Evolutionary conservation across 768 basidiomycete species (phyloP).

Genomic region (Leccinum olivaceopallidum): DNA sequence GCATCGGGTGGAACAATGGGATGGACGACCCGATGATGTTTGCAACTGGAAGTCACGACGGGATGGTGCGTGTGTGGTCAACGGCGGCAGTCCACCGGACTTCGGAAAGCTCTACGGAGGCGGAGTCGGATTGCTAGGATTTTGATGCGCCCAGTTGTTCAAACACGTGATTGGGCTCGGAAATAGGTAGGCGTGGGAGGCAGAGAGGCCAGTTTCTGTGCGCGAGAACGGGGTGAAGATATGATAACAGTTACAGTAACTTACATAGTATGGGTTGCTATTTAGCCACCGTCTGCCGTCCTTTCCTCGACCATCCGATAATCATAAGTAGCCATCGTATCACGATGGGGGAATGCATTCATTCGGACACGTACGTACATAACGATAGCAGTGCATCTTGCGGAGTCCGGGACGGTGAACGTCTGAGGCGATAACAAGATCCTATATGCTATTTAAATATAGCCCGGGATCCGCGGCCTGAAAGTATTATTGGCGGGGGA

Average conservation of each 20-base stretch:
- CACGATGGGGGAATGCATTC: not conserved
- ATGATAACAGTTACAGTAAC: not conserved
- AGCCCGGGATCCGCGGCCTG: not conserved
- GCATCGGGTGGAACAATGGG: constrained; percentile 78
- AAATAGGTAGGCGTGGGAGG: not conserved
- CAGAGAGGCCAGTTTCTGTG: not conserved
- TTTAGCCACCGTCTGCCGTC: not conserved
- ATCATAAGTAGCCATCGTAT: not conserved
- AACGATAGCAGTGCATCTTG: not conserved
- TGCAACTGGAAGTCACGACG: constrained; percentile 77
- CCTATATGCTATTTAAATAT: not conserved
- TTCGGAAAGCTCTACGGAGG: constrained; percentile 23
- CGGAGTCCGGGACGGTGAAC: not conserved
- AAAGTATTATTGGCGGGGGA: not conserved
- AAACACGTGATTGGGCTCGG: not conserved
- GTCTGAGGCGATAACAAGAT: not conserved
- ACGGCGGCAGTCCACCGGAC: constrained; percentile 26
- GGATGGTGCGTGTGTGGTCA: constrained; percentile 76
- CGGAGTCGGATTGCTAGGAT: constrained; percentile 20
- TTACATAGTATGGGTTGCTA: not conserved
- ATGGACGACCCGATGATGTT: constrained; percentile 49
- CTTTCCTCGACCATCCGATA: not conserved
- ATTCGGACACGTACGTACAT: not conserved
- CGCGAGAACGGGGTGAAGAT: not conserved
- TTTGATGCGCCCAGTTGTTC: not conserved